Evolutionary conservation across 495 filamentous ascomycete genomes (phyloP), one percentile per base, ranked within the genome.

Genomic region (Annulohypoxylon bovei): DNA sequence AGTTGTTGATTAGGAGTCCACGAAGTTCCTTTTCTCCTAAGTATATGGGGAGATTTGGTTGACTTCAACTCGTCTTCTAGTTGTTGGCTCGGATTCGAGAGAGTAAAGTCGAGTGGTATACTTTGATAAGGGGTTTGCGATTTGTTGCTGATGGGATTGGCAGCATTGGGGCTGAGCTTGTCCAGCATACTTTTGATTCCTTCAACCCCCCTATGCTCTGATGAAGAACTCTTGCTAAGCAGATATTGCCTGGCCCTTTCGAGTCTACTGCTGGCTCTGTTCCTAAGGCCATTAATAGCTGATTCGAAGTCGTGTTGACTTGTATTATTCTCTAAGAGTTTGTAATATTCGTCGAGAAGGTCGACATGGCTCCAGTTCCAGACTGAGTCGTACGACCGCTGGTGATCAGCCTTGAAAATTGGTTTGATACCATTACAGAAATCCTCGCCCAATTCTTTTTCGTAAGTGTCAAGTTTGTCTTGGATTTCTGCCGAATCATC

Each of bases 351-450:
- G 78, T 87, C 91, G 40, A 95, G 83, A 14, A 92, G 90, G 77
- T 95, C 93, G 72, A 95, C 92, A 46, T 93, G 90, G 37, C 90
- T 91, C 93, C 93, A 96, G 76, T 96, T 96, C 93, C 93, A 96
- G 0, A 90, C 92, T 0, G 93, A 95, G 78, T 96, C 93, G 76
- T 95, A 96, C 18, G 94, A 87, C 78, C 93, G 87, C 30, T 92
- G 92, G 76, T 96, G 95, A 25, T 94, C 84, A 4, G 88, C 82
- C 69, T 88, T 91, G 79, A 96, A 96, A 2, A 90, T 85, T 7
- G 93, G 93, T 75, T 93, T 91, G 72, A 96, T 95, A 37, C 93
- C 93, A 18, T 87, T 84, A 6, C 92, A 93, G 75, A 95, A 96
- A 78, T 94, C 88, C 55, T 95, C 93, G 28, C 93, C 93, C 68